Conservation (phyloP, 257 asterid genomes). For the Orobanche coerulescens region DNA sequence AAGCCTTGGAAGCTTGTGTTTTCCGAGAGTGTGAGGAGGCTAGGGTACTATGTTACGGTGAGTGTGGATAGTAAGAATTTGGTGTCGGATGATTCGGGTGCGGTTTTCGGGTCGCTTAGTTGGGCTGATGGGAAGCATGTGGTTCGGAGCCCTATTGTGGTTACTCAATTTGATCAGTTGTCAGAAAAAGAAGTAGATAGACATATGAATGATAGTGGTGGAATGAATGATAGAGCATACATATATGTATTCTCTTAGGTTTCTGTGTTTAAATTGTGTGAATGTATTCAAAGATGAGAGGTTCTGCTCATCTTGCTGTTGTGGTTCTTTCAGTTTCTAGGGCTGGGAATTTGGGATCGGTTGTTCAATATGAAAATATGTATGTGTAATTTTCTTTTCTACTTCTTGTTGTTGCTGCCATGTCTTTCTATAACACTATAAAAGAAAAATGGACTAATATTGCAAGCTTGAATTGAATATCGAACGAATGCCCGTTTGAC, state of each 20-base stretch:
- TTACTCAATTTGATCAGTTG: constrained; percentile 72
- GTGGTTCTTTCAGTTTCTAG: constrained; percentile 22
- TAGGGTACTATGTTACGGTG: constrained; percentile 67
- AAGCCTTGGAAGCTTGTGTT: constrained; percentile 67
- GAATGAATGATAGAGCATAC: no score
- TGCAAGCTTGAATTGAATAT: no score
- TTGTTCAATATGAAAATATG: no score
- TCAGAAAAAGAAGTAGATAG: constrained; percentile 24
- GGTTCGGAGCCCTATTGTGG: constrained; percentile 85
- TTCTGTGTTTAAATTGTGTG: constrained; percentile 18
- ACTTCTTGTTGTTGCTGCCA: no score
- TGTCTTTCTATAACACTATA: no score
- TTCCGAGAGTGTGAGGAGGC: constrained; percentile 41
- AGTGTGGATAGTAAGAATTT: constrained; percentile 44
- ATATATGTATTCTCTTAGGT: no score
- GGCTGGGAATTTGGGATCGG: no score
- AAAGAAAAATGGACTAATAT: no score
- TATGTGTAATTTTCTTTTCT: no score
- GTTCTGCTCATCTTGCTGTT: constrained; percentile 18
- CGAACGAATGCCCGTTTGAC: no score
- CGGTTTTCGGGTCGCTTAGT: constrained; percentile 70
- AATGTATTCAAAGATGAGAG: constrained; percentile 20
- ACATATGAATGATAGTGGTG: no score
- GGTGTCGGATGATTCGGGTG: constrained; percentile 69
- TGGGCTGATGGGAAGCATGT: constrained; percentile 87